Evolutionary conservation across 2,329 filamentous ascomycete genomes (phyloP), one percentile per base, ranked within the genome.

Genomic region (Aspergillus melleus): DNA sequence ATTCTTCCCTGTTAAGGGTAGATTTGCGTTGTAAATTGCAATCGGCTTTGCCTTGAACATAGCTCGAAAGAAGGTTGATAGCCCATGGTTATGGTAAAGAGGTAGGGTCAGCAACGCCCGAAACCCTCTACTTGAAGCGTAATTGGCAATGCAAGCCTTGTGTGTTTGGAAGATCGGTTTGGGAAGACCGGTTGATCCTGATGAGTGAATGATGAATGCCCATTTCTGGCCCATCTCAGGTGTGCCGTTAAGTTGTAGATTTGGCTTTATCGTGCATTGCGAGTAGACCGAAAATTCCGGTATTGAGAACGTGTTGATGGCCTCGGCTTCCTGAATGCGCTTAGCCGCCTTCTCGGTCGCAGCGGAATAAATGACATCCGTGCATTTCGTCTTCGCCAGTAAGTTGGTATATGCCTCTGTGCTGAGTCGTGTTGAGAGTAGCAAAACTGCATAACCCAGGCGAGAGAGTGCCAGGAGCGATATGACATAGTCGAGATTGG

Each of bases 141-240:
- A 83, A 55, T 83, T 84, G 10, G 76, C 75, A 8, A 87, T 71
- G 8, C 79, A 80, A 14, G 80, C 77, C 10, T 72, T 69, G 56
- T 89, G 84, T 0, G 81, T 84, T 53, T 86, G 81, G 60, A 80
- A 85, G 50, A 89, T 87, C 0, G 86, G 85, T 62, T 88, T 88
- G 0, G 86, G 86, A 0, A 88, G 75, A 0, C 86, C 86, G 0
- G 87, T 88, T 0, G 82, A 86, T 8, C 86, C 86, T 16, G 76
- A 79, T 2, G 79, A 81, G 64, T 83, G 80, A n/a, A 84, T 76
- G 52, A 80, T 81, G 75, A 72, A 77, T 2, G 69, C 72, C 72
- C 4, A 61, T 60, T 6, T 56, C 52, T 2, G 65, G 57, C 22
- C 74, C 69, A 14, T 36, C 12, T 36, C 32, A 76, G 64, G 60